Evolutionary conservation across 345 rosid species (phyloP), one percentile per base, ranked within the genome.

Genomic region (Arabis hirsuta): DNA sequence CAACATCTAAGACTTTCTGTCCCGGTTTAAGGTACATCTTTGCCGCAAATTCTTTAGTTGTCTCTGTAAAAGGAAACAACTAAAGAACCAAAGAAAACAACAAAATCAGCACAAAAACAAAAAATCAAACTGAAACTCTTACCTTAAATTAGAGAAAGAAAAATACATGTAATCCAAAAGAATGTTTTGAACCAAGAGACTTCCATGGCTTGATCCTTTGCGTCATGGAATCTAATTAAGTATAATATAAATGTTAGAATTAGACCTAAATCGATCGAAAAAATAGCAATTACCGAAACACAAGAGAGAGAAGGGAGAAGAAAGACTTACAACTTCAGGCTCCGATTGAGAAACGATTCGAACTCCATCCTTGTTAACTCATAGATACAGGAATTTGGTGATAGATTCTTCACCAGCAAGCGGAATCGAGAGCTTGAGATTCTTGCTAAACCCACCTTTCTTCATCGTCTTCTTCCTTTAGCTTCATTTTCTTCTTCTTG

Each of bases 1-100:
- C 99, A 74, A 88, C 98, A 84, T 95, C 99, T 8, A 91, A 78
- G 62, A 95, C 97, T 78, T 86, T 95, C 78, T 92, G 98, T 41
- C 98, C 92, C 8, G 94, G 87, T 76, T 81, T 90, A 24, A 95
- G 97, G 16, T 90, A 86, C 84, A 95, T 83, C 81, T 68, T 90
- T 24, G 68, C 87, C 71, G 90, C 98, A 84, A 95, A 91, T 60
- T 95, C 98, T 82, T 88, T 91, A 0, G 99, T 95, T 58, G 97
- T 95, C 61, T 88, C 99, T 95, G 92, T 77, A 55, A 71, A 73
- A 53, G 16, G 70, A 72, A 65, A 9, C 65, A 55, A 48, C n/a
- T n/a, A n/a, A n/a, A n/a, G n/a, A n/a, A n/a, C n/a, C n/a, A n/a
- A n/a, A n/a, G n/a, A n/a, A n/a, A n/a, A n/a, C n/a, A n/a, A n/a